Evolutionary conservation across 2,329 filamentous ascomycete genomes (phyloP).

Genomic region (Coniochaeta hoffmannii): DNA sequence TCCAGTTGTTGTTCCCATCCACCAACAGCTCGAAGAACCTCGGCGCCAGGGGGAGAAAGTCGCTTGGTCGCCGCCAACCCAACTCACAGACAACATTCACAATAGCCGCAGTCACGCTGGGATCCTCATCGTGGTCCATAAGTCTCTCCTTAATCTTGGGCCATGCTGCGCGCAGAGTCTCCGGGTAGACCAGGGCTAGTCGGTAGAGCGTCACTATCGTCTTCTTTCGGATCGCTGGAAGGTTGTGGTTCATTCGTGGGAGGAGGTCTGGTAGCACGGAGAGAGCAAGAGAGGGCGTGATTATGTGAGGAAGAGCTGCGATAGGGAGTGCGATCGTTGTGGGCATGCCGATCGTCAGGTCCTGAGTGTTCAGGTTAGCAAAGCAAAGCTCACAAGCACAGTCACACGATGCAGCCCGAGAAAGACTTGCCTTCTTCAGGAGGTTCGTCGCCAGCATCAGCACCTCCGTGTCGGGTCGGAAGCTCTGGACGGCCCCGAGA

Average conservation of each 20-base stretch:
- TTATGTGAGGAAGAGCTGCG: conserved; percentile 85
- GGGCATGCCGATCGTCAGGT: conserved; percentile 64
- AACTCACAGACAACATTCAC: conserved; percentile 96
- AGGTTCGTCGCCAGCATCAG: conserved; percentile 96
- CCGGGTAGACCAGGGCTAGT: conserved; percentile 90
- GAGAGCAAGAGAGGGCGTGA: conserved; percentile 85
- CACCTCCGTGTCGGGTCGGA: conserved; percentile 90
- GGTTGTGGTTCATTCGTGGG: conserved; percentile 78
- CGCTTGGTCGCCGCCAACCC: conserved; percentile 86
- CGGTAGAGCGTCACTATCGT: conserved; percentile 91
- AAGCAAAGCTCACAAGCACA: too few species aligned
- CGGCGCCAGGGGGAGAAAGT: conserved; percentile 88
- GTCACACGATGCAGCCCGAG: too few species aligned
- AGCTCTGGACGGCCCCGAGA: conserved; percentile 90
- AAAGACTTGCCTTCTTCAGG: conserved; percentile 63
- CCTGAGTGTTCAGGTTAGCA: conserved; percentile 37
- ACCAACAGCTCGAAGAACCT: conserved; percentile 88
- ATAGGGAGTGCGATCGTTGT: conserved; percentile 81
- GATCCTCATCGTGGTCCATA: conserved; percentile 83
- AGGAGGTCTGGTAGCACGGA: conserved; percentile 82
- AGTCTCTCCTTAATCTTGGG: conserved; percentile 94
- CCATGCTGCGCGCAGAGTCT: conserved; percentile 87
- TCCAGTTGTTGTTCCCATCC: conserved; percentile 95
- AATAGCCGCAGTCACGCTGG: conserved; percentile 89
- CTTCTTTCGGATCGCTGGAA: conserved; percentile 85